Evolutionary conservation across 805 yeast species (phyloP), one percentile per base, ranked within the genome.

Genomic region (Candida chilensis): DNA sequence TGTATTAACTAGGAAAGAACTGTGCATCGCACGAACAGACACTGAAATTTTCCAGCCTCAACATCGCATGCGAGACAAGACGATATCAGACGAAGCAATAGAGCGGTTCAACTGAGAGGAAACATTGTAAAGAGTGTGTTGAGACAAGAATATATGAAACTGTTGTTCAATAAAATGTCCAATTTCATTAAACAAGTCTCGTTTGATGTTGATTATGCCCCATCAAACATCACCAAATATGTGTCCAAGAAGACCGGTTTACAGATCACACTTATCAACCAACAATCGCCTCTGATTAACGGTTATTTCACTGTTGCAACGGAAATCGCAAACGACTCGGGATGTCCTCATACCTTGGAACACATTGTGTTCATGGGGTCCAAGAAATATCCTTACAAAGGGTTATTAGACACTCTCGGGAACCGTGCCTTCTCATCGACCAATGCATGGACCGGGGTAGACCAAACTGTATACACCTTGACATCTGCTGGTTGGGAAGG

Each of bases 261-360:
- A 19, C 94, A 84, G 51, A 54, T 87, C 16, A 80, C 83, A 9
- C 70, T 84, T 37, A 64, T 92, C 22, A 68, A 78, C 45, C 83
- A 81, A 45, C 78, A 86, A 17, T 78, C 94, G 2, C 96, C 97
- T 3, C 67, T 86, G 19, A 87, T 92, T 3, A 78, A 79, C 45
- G 98, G 97, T n/a, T 82, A 81, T 48, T 86, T 92, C 53, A 94
- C 96, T 1, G 95, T 92, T 3, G 96, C 95, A 12, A 87, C 97
- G 1, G 97, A 92, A 51, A 84, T 85, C 30, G 60, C 67, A 15
- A 77, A 86, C 47, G 92, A 88, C 50, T 73, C 87, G 16, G 98
- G 98, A 5, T 74, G 84, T 38, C 98, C 98, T 1, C 98, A 92
- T 47, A 92, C 98, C 2, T 56, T 92, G 31, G 98, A 92, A 56